Percentiles rank a stretch among this genome's conserved stretches.
Evolutionary conservation across 1,284 basidiomycete genomes (phyloP).

Genomic region (Microbotryum saponariae): DNA sequence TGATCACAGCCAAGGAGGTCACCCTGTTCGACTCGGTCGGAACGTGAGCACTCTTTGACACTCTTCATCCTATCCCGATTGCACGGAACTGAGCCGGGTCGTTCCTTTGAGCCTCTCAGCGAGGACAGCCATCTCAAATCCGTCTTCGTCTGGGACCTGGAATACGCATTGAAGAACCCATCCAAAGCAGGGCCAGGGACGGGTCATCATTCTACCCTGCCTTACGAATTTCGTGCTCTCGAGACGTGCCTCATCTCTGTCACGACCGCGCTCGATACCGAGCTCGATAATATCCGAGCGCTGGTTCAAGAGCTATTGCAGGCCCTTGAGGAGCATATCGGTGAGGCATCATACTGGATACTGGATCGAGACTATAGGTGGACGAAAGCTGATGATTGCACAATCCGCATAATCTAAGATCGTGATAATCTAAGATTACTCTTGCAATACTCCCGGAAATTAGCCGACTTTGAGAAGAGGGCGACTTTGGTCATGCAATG

Average conservation of each 20-base stretch:
- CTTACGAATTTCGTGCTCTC: slow-evolving; percentile 86
- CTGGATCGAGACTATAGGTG: background rate
- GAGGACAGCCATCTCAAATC: slow-evolving; percentile 56
- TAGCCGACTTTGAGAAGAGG: slow-evolving; percentile 78
- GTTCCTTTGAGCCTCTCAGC: background rate
- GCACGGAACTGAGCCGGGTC: background rate
- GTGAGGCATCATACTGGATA: slow-evolving; percentile 4
- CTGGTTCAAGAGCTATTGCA: slow-evolving; percentile 79
- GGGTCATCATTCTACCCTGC: slow-evolving; percentile 41
- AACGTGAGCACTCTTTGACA: slow-evolving; percentile 57
- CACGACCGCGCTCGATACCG: slow-evolving; percentile 79
- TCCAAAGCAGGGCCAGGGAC: slow-evolving; percentile 42
- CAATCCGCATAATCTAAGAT: slow-evolving; percentile 38
- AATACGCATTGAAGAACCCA: slow-evolving; percentile 71
- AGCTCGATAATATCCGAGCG: slow-evolving; percentile 81
- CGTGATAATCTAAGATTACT: slow-evolving; percentile 83
- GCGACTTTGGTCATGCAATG: slow-evolving; percentile 81
- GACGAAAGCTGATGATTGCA: no score
- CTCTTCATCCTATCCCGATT: no score
- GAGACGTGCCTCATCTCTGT: slow-evolving; percentile 85
- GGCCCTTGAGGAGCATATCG: slow-evolving; percentile 86
- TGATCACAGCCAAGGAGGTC: slow-evolving; percentile 87
- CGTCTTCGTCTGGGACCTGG: slow-evolving; percentile 78
- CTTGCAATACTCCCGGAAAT: slow-evolving; percentile 76
- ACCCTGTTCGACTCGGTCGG: slow-evolving; percentile 87